A percentile compares a stretch with the other conserved stretches of the same genome.
These are phyloP conservation scores for Zoysia japonica DNA, from an alignment of 176 grass and related monocot genomes.

Conservation along the genomic window DNA sequence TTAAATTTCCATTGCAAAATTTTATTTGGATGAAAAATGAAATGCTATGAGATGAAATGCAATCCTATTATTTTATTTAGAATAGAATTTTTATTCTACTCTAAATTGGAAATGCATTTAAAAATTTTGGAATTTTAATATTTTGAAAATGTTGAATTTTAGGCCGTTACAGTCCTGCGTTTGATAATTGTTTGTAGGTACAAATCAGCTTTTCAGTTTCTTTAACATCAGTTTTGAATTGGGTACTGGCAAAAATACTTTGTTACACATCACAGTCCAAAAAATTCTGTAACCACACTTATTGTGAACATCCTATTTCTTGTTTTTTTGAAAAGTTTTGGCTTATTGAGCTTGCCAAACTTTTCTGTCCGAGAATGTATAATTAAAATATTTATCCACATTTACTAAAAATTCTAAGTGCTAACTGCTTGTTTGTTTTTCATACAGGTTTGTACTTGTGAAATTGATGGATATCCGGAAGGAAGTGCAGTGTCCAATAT, in stretches of 20 bases:
- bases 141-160: no score
- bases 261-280: conserved; percentile 22
- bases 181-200: conserved; percentile 29
- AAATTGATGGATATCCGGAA: conserved; percentile 62
- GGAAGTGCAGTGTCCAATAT: conserved; percentile 77
- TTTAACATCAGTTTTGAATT: conserved; percentile 11
- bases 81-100: no score
- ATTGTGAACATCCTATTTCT: conserved; percentile 14
- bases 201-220: conserved; percentile 13
- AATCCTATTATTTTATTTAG: no score
- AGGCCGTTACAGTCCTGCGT: neutral
- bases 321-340: neutral
- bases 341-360: conserved; percentile 13
- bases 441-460: conserved; percentile 55
- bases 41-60: no score
- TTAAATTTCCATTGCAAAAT: no score
- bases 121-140: no score
- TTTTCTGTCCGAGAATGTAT: neutral
- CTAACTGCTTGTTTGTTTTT: conserved; percentile 22
- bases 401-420: conserved; percentile 4
- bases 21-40: no score
- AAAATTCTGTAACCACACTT: conserved; percentile 21
- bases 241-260: neutral
- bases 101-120: no score
- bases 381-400: neutral